Conservation (phyloP, 2,329 filamentous ascomycete genomes). For the Fusarium sarcochroum region DNA sequence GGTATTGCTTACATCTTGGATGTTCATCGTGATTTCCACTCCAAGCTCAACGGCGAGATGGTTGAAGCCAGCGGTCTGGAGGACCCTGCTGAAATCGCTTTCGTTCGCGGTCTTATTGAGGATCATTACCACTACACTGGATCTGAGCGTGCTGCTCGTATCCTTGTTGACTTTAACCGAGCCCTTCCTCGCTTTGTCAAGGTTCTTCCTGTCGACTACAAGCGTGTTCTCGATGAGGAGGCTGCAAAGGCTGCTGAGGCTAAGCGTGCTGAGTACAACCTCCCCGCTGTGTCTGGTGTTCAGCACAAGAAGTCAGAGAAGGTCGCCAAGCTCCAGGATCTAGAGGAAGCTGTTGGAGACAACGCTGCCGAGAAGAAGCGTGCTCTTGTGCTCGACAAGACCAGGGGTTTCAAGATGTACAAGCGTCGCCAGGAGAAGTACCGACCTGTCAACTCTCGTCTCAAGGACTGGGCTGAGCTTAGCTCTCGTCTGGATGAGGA, state of each 20-base stretch:
- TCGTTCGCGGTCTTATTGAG: slow-evolving; percentile 90
- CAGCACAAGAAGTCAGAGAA: slow-evolving; percentile 74
- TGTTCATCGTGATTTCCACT: slow-evolving; percentile 88
- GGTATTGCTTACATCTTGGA: slow-evolving; percentile 97
- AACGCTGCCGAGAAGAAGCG: slow-evolving; percentile 89
- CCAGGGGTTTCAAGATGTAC: slow-evolving; percentile 97
- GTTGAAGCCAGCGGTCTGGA: slow-evolving; percentile 89
- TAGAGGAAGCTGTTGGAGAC: slow-evolving; percentile 92
- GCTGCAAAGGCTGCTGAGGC: slow-evolving; percentile 87
- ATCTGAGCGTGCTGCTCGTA: slow-evolving; percentile 92
- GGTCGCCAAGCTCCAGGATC: slow-evolving; percentile 80
- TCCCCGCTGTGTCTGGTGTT: slow-evolving; percentile 81
- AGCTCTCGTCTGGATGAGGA: slow-evolving; percentile 90
- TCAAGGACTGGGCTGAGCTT: slow-evolving; percentile 94
- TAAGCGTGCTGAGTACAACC: slow-evolving; percentile 85
- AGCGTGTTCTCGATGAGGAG: slow-evolving; percentile 89
- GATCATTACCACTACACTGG: slow-evolving; percentile 99
- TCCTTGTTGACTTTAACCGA: slow-evolving; percentile 94
- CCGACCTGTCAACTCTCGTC: slow-evolving; percentile 84
- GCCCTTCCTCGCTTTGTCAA: slow-evolving; percentile 93
- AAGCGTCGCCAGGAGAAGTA: slow-evolving; percentile 94
- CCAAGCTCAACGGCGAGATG: slow-evolving; percentile 98
- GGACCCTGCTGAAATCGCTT: slow-evolving; percentile 90
- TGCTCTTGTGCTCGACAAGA: slow-evolving; percentile 96
- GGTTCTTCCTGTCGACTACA: slow-evolving; percentile 95